Base-by-base conservation (phyloP, 305 asterid species). In the Caryopteris hybrid region DNA sequence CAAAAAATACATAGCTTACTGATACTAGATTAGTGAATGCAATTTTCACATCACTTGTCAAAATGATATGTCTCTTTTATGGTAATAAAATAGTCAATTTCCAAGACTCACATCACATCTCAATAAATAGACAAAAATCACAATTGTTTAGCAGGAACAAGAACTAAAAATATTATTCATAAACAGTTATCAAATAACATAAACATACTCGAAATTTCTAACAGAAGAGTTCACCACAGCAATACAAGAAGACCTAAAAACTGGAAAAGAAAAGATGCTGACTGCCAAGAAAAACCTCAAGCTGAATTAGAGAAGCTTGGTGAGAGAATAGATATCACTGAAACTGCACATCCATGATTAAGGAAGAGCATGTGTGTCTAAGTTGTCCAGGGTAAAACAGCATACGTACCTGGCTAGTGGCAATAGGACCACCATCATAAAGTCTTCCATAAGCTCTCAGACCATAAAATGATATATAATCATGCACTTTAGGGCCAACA, bases 391-490 rank as follows among this genome's bases (percentile, higher is more conserved):
- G 18, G 27, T 3, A 43, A 70, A 61, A 46, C 43, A 9, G 42
- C 31, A 71, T 10, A 43, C 18, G 62, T 81, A 91, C 99, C 96
- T 88, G 99, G 75, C 99, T 93, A 62, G 96, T 68, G 66, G 91
- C 92, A 51, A 90, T 77, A 53, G 95, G 96, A 41, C 99, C 99
- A 14, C 87, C 92, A 60, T 93, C 91, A 69, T 68, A 85, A 75
- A 93, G 92, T 78, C 76, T 83, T 39, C 96, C 97, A 64, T 87
- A 80, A 60, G 97, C 81, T 25, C 99, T 80, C 56, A 93, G 85
- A 66, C 96, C 96, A 69, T 88, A 91, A 60, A 91, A 93, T 4
- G 99, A 93, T 83, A 93, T 80, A 61, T 91, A 93, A 46, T 91
- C 97, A 12, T 85, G 92, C 86, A 82, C 74, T 82, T 80, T 80